Conservation (phyloP, 2,329 filamentous ascomycete species). For the Ascochyta clinopodiicola region DNA sequence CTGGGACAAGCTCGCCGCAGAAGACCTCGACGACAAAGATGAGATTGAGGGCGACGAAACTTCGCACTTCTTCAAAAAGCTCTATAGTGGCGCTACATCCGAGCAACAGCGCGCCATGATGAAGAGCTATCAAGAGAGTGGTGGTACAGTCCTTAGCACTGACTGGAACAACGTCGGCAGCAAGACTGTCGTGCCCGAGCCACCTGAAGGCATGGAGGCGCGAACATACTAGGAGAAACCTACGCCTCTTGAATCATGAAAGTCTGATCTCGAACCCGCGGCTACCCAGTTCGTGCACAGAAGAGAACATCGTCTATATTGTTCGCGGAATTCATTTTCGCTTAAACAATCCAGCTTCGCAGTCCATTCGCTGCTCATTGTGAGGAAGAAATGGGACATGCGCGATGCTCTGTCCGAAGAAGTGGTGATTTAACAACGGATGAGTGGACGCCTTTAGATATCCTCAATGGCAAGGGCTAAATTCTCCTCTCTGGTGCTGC, state of each 20-base stretch:
- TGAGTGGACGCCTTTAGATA: no score
- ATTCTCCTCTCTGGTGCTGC: no score
- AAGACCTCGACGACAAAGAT: conserved; percentile 61
- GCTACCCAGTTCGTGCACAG: not conserved
- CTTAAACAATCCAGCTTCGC: no score
- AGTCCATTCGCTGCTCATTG: no score
- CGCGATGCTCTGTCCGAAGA: no score
- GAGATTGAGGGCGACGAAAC: conserved; percentile 66
- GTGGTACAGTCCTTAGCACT: conserved; percentile 89
- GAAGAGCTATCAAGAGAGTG: conserved; percentile 95
- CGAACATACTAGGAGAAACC: conserved; percentile 65
- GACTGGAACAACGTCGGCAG: conserved; percentile 84
- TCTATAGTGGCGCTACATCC: conserved; percentile 77
- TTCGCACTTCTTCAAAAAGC: conserved; percentile 86
- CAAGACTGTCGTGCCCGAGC: conserved; percentile 72
- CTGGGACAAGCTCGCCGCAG: conserved; percentile 80
- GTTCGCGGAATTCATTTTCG: no score
- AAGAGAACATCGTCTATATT: no score
- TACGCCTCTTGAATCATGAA: not conserved
- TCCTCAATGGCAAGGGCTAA: no score
- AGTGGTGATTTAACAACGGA: no score
- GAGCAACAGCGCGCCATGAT: conserved; percentile 94
- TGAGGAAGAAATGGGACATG: no score
- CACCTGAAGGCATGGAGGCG: conserved; percentile 78
- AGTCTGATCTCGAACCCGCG: not conserved